phyloP scores from a whole-genome alignment of 768 basidiomycete genomes.

The Leucosporidium scottii region DNA sequence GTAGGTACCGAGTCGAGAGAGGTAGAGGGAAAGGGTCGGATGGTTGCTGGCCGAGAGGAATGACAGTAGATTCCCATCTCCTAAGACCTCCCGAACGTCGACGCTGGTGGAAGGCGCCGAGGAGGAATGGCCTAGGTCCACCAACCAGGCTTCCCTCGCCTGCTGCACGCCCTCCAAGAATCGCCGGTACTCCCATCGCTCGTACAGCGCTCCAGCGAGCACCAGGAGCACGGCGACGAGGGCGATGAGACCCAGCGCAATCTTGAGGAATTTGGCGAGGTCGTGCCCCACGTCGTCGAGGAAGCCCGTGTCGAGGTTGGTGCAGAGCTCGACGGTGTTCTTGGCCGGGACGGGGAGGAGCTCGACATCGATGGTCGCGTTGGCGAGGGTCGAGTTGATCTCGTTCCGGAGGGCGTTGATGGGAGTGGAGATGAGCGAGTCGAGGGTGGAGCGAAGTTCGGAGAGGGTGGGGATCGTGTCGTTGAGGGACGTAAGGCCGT shows the following conservation, averaged over 20 bases:
- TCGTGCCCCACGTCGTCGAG: conserved; percentile 77
- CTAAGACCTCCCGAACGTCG: conserved; percentile 7
- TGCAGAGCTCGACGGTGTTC: conserved; percentile 66
- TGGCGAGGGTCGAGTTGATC: conserved; percentile 75
- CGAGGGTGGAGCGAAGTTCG: conserved; percentile 66
- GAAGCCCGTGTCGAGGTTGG: conserved; percentile 66
- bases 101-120: not conserved
- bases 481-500: conserved; percentile 69
- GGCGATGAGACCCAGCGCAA: conserved; percentile 68
- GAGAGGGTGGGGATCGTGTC: conserved; percentile 67
- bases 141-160: conserved; percentile 63
- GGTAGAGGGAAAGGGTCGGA: conserved; percentile 63
- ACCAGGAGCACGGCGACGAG: conserved; percentile 65
- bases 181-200: conserved; percentile 82
- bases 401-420: conserved; percentile 82
- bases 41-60: conserved; percentile 63
- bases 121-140: conserved; percentile 56
- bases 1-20: conserved; percentile 50
- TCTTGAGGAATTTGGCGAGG: conserved; percentile 69
- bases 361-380: conserved; percentile 64
- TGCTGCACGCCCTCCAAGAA: conserved; percentile 59
- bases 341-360: conserved; percentile 68
- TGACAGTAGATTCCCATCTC: conserved; percentile 56
- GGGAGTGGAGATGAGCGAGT: conserved; percentile 53
- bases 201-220: conserved; percentile 63